A percentile compares a stretch with the other conserved stretches of the same genome.
Conservation (phyloP, 345 rosid species). For the Corchorus olitorius region DNA sequence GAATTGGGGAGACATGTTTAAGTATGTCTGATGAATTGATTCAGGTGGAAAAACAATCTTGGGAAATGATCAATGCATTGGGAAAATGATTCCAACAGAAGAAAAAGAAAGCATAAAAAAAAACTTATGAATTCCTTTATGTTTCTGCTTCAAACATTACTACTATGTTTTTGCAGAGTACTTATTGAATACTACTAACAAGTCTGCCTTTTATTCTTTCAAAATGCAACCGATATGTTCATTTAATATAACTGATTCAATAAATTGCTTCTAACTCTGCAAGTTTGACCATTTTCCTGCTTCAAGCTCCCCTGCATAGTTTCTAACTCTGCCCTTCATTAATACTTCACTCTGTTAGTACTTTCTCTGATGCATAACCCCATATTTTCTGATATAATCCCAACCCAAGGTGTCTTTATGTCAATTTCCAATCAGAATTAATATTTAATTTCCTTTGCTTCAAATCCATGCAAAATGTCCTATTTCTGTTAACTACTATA, state of each 20-base stretch:
- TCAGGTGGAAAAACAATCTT: too few relatives aligned
- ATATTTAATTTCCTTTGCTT: background rate
- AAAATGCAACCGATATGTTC: background rate
- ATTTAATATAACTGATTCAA: background rate
- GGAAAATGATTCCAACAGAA: too few relatives aligned
- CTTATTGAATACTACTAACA: background rate
- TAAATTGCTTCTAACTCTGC: background rate
- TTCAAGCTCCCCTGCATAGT: background rate
- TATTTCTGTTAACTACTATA: background rate
- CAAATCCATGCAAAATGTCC: background rate
- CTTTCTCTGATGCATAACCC: background rate
- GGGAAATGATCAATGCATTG: too few relatives aligned
- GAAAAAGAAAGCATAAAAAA: too few relatives aligned
- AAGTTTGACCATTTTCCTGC: background rate
- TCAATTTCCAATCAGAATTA: background rate
- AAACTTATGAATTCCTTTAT: too few relatives aligned
- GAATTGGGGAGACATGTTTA: too few relatives aligned
- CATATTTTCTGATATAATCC: background rate
- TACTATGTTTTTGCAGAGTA: background rate
- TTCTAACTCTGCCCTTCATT: background rate
- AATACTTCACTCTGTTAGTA: background rate
- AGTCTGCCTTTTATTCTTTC: background rate
- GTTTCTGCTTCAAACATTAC: background rate
- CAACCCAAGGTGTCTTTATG: background rate
- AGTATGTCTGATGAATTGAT: too few relatives aligned